phyloP scores from a whole-genome alignment of 768 basidiomycete genomes.

The Pisolithus microcarpus region DNA sequence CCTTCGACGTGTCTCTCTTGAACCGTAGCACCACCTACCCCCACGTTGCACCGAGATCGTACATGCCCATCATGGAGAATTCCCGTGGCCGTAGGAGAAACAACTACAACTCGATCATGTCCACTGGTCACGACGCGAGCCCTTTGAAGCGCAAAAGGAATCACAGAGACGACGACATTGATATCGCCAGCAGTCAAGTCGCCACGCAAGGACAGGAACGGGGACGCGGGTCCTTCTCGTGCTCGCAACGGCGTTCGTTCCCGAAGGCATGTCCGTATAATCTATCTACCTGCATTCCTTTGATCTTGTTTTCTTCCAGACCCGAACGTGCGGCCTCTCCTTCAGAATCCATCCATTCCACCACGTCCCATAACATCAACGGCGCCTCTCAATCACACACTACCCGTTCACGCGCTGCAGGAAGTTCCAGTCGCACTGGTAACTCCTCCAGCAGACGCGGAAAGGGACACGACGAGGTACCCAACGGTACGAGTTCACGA shows the following conservation, averaged over 20 bases:
- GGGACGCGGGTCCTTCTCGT: constrained; percentile 37
- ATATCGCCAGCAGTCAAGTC: constrained; percentile 42
- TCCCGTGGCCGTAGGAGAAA: constrained; percentile 51
- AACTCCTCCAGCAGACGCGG: constrained; percentile 38
- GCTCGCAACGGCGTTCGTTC: constrained; percentile 47
- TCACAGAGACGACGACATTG: constrained; percentile 58
- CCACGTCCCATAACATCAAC: constrained; percentile 54
- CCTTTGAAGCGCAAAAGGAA: constrained; percentile 59
- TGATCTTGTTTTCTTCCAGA: constrained; percentile 28
- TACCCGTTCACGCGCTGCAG: constrained; percentile 21
- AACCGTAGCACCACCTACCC: constrained; percentile 66
- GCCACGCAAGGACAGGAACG: constrained; percentile 54
- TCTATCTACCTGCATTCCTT: not conserved
- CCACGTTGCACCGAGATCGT: constrained; percentile 64
- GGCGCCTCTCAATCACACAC: constrained; percentile 26
- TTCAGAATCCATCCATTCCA: constrained; percentile 65
- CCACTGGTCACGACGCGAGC: constrained; percentile 47
- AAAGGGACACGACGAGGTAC: constrained; percentile 35
- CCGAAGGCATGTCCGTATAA: constrained; percentile 46
- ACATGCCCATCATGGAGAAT: constrained; percentile 63
- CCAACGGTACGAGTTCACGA: constrained; percentile 32
- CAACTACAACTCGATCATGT: constrained; percentile 48
- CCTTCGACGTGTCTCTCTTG: constrained; percentile 50
- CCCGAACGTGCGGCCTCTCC: constrained; percentile 62
- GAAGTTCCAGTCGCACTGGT: constrained; percentile 26